Conservation (phyloP, 495 filamentous ascomycete genomes). For the Penicillium bialowiezense region DNA sequence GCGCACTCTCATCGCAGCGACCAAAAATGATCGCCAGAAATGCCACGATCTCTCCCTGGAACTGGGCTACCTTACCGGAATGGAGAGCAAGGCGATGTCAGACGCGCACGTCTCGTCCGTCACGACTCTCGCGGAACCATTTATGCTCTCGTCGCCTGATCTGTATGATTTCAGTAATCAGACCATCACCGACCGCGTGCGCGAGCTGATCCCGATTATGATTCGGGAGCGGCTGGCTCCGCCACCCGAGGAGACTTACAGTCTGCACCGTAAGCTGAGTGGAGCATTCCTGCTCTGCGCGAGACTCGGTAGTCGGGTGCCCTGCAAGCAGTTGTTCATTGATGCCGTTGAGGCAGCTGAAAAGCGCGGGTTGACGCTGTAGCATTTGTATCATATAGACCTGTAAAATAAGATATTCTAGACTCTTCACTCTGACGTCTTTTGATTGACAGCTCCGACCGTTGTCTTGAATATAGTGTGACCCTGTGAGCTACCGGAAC, state of each 20-base stretch:
- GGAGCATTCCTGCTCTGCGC: conserved; percentile 95
- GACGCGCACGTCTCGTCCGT: conserved; percentile 83
- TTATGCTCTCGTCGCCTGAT: conserved; percentile 68
- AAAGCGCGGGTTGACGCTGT: conserved; percentile 13
- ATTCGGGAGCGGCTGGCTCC: conserved; percentile 81
- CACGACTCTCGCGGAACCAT: conserved; percentile 88
- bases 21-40: conserved; percentile 58
- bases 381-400: too few species aligned
- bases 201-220: conserved; percentile 86
- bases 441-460: too few species aligned
- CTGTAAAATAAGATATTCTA: too few species aligned
- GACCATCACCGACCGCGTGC: conserved; percentile 92
- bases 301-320: conserved; percentile 73
- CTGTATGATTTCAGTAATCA: conserved; percentile 90
- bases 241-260: conserved; percentile 97
- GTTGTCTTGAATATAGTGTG: too few species aligned
- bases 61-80: conserved; percentile 89
- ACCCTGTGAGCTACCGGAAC: too few species aligned
- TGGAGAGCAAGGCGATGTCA: conserved; percentile 77
- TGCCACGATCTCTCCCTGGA: conserved; percentile 70
- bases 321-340: conserved; percentile 78
- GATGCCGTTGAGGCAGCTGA: conserved; percentile 56
- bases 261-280: conserved; percentile 90
- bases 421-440: too few species aligned
- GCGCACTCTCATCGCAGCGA: conserved; percentile 71